phyloP scores from a whole-genome alignment of 352 stramenopile genomes.

The Phytophthora macrochlamydospora region DNA sequence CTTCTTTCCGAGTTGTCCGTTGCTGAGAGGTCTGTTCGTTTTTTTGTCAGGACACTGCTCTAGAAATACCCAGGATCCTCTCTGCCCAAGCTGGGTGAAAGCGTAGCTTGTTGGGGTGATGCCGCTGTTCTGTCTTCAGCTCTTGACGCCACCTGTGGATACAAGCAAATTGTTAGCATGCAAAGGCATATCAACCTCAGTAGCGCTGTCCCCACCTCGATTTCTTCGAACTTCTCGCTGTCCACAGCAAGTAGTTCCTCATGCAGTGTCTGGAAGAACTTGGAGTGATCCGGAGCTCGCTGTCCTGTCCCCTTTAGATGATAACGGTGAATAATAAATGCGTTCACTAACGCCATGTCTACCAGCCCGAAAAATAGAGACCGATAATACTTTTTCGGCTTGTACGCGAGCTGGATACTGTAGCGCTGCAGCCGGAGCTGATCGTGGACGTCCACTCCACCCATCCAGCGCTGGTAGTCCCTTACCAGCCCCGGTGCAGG shows the following conservation, averaged over 20 bases:
- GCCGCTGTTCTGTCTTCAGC: background rate
- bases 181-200: too few species aligned
- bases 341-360: constrained; percentile 19
- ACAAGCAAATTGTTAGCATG: too few species aligned
- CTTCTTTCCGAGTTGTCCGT: background rate
- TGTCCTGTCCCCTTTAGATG: background rate
- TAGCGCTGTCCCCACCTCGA: background rate
- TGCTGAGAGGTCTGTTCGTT: background rate
- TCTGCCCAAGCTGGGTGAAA: too few species aligned
- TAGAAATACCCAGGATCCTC: background rate
- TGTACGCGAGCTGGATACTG: constrained; percentile 6
- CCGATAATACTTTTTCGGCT: constrained; percentile 18
- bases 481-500: constrained; percentile 1
- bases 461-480: constrained; percentile 26
- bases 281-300: background rate
- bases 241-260: constrained; percentile 7
- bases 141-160: background rate
- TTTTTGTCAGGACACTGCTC: background rate
- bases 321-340: constrained; percentile 13
- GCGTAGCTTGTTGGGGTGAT: background rate
- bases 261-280: constrained; percentile 6
- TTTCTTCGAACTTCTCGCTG: background rate
- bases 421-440: constrained; percentile 20
- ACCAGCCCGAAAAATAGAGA: constrained; percentile 18
- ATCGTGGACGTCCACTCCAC: constrained; percentile 20